Percentiles rank a stretch among this genome's conserved stretches.
Conservation (phyloP, 768 basidiomycete species). For the Trametes sanguinea region DNA sequence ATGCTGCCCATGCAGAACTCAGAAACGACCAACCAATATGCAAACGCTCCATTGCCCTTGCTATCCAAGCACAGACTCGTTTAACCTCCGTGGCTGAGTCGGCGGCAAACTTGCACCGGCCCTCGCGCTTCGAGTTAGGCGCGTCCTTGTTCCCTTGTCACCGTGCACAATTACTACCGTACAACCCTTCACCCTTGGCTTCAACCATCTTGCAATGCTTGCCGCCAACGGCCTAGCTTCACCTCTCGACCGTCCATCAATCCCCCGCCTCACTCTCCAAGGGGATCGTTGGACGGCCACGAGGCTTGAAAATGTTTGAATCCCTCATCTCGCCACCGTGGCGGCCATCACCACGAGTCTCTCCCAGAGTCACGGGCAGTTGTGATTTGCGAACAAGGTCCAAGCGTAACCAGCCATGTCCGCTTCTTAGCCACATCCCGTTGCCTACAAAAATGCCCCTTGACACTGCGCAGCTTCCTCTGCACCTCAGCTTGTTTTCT, state of each 20-base stretch:
- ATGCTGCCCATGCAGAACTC: not conserved
- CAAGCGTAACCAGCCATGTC: constrained; percentile 4
- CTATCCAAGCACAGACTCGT: too few relatives aligned
- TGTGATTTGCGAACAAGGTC: constrained; percentile 7
- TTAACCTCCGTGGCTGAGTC: too few relatives aligned
- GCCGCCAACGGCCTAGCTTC: not conserved
- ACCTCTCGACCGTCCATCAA: not conserved
- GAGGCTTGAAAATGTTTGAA: not conserved
- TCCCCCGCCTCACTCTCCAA: too few relatives aligned
- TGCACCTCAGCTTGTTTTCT: not conserved
- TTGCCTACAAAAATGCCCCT: not conserved
- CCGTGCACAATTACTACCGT: too few relatives aligned
- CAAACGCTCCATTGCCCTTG: not conserved
- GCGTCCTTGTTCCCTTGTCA: too few relatives aligned
- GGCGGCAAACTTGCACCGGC: too few relatives aligned
- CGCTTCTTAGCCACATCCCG: constrained; percentile 7
- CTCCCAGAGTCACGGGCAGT: not conserved
- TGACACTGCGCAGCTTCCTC: not conserved
- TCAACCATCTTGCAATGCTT: too few relatives aligned
- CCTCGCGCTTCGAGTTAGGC: too few relatives aligned
- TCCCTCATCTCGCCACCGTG: not conserved
- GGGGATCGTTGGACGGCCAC: not conserved
- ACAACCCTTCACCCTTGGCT: too few relatives aligned
- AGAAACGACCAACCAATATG: not conserved
- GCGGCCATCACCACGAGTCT: constrained; percentile 9